These are phyloP conservation scores for Cladosporium colombiae DNA, from an alignment of 2,329 filamentous ascomycete genomes.

Conservation along the genomic window DNA sequence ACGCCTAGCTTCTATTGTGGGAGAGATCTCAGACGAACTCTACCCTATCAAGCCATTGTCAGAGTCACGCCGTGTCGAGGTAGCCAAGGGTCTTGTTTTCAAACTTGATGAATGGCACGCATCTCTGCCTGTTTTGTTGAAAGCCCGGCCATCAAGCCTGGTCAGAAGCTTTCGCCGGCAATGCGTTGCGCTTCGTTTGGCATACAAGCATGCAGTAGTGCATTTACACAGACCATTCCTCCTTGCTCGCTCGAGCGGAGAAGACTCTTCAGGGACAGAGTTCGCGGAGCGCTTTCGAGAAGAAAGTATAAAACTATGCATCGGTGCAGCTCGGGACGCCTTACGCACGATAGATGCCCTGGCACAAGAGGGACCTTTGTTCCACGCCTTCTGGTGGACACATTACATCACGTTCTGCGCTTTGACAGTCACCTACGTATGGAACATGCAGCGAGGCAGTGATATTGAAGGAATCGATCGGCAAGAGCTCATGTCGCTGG, in stretches of 20 bases:
- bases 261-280: background rate
- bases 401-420: slow-evolving; percentile 54
- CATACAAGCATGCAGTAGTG: slow-evolving; percentile 40
- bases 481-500: slow-evolving; percentile 42
- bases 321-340: slow-evolving; percentile 16
- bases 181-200: slow-evolving; percentile 35
- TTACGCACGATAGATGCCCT: slow-evolving; percentile 41
- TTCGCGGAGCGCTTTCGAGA: background rate
- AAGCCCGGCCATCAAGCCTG: slow-evolving; percentile 47
- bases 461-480: slow-evolving; percentile 13
- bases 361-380: slow-evolving; percentile 40
- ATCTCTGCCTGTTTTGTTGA: slow-evolving; percentile 46
- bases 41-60: slow-evolving; percentile 39
- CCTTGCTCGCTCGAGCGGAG: slow-evolving; percentile 19
- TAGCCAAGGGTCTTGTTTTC: slow-evolving; percentile 42
- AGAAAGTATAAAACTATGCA: slow-evolving; percentile 20
- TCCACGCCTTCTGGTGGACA: slow-evolving; percentile 52
- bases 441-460: slow-evolving; percentile 45
- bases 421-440: slow-evolving; percentile 50
- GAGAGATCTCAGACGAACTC: slow-evolving; percentile 36
- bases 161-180: slow-evolving; percentile 47
- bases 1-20: slow-evolving; percentile 40
- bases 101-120: slow-evolving; percentile 40
- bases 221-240: slow-evolving; percentile 39
- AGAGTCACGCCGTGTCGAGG: slow-evolving; percentile 39